Conservation (phyloP, 164 flowering plant species). For the Stephania cephalantha region DNA sequence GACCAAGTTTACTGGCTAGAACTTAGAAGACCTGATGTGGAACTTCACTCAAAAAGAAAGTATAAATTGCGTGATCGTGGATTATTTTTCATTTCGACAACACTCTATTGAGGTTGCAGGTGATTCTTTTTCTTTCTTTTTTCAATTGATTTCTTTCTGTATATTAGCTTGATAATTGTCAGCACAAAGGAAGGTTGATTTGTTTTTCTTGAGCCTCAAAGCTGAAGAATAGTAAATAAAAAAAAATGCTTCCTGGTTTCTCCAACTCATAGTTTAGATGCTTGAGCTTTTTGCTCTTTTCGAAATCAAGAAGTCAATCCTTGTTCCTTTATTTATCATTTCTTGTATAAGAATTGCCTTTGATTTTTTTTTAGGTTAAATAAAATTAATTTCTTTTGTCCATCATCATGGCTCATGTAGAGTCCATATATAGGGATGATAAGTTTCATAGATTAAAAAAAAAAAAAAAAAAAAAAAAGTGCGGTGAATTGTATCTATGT, state of each 20-base stretch:
- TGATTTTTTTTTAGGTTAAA: too few relatives aligned
- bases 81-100: not conserved
- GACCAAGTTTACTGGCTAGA: not conserved
- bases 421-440: too few relatives aligned
- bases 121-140: not conserved
- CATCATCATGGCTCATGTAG: too few relatives aligned
- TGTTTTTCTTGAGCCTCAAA: not conserved
- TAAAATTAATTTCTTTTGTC: too few relatives aligned
- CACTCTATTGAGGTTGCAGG: not conserved
- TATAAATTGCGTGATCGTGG: constrained; percentile 1
- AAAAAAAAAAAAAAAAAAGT: too few relatives aligned
- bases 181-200: not conserved
- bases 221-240: constrained; percentile 8
- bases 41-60: not conserved
- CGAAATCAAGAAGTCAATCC: not conserved
- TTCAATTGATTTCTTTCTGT: not conserved
- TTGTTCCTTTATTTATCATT: not conserved
- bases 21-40: not conserved
- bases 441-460: too few relatives aligned
- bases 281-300: not conserved
- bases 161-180: constrained; percentile 3
- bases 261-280: not conserved
- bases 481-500: too few relatives aligned
- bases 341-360: too few relatives aligned
- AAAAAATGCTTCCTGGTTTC: not conserved